A percentile compares a stretch with the other conserved stretches of the same genome.
Conservation (phyloP, 257 asterid species). For the Anisodus tanguticus region DNA sequence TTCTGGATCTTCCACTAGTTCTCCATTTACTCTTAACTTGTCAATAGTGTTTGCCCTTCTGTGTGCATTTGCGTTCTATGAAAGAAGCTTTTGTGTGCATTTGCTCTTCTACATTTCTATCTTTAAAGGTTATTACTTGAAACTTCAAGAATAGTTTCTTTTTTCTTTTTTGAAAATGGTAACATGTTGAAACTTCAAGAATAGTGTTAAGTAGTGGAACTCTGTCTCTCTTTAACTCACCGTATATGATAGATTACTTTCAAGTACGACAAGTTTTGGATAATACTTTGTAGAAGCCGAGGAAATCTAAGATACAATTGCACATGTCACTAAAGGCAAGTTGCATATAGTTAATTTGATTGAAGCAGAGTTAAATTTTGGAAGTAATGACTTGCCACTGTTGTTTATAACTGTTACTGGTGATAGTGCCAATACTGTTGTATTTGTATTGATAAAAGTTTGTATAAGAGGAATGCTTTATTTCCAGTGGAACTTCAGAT, state of each 20-base stretch:
- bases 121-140: no score
- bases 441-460: background rate
- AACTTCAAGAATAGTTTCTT: no score
- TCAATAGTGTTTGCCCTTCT: no score
- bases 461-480: background rate
- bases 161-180: no score
- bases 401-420: background rate
- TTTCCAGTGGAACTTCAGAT: background rate
- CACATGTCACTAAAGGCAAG: background rate
- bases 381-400: background rate
- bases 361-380: background rate
- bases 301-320: background rate
- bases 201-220: background rate
- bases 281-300: background rate
- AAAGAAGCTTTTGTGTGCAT: no score
- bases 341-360: slow-evolving; percentile 2
- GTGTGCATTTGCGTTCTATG: no score
- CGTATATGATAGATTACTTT: background rate
- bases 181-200: background rate
- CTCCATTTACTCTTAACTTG: no score
- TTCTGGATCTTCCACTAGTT: no score
- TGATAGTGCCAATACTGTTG: background rate
- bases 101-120: no score
- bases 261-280: background rate
- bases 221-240: background rate